Conservation (phyloP, 1,139 yeast species). For the Hyphopichia burtonii region DNA sequence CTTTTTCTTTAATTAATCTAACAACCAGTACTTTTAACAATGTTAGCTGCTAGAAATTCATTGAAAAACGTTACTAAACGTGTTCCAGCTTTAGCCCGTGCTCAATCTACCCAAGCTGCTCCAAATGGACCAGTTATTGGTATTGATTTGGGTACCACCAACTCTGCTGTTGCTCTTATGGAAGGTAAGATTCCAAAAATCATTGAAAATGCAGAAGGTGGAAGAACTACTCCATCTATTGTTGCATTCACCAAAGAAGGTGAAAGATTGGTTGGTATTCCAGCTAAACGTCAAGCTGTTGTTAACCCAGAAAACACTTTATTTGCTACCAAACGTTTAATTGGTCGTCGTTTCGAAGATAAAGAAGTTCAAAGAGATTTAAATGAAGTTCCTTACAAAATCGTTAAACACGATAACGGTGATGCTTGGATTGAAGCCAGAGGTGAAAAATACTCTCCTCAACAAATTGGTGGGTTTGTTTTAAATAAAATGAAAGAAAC, state of each 20-base stretch:
- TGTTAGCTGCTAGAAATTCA: conserved; percentile 49
- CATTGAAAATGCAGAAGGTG: conserved; percentile 97
- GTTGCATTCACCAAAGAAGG: conserved; percentile 91
- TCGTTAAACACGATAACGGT: conserved; percentile 92
- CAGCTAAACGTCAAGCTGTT: conserved; percentile 96
- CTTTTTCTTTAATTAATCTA: conserved; percentile 1
- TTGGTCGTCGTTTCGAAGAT: conserved; percentile 98
- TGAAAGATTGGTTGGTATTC: conserved; percentile 91
- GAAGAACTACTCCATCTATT: conserved; percentile 93
- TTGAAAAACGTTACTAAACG: conserved; percentile 43
- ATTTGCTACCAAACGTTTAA: conserved; percentile 92
- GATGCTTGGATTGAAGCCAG: conserved; percentile 99
- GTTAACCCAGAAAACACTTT: conserved; percentile 94
- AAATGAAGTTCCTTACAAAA: conserved; percentile 95
- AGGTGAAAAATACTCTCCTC: conserved; percentile 92
- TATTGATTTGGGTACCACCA: conserved; percentile 98
- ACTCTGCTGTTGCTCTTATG: conserved; percentile 98
- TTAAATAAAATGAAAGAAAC: conserved; percentile 97
- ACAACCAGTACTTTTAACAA: conserved; percentile 11
- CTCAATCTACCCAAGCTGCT: conserved; percentile 50
- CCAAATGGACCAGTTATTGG: conserved; percentile 86
- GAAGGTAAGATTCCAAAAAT: conserved; percentile 96
- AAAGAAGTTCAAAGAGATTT: conserved; percentile 95
- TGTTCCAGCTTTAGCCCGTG: conserved; percentile 49
- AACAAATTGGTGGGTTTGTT: conserved; percentile 96